Evolutionary conservation across 108 stramenopile genomes (phyloP).

Genomic region (Pseudonitzschia multistriata): DNA sequence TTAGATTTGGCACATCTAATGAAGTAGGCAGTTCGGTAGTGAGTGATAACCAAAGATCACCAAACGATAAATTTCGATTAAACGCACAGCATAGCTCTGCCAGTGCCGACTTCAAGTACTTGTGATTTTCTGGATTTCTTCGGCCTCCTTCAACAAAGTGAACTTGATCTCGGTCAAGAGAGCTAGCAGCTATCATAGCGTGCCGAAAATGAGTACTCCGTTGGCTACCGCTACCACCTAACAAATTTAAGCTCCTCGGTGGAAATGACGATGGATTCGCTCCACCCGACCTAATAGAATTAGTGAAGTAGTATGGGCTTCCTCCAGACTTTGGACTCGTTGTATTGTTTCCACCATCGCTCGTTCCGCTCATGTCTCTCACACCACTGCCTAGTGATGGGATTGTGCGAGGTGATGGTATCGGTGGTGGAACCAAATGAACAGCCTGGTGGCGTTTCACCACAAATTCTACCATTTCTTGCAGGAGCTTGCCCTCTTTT

Average conservation of each 20-base stretch:
- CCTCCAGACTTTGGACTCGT: conserved; percentile 20
- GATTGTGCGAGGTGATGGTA: conserved; percentile 6
- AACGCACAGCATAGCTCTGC: conserved; percentile 69
- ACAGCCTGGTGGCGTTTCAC: conserved; percentile 15
- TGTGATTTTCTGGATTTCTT: conserved; percentile 31
- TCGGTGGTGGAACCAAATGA: conserved; percentile 10
- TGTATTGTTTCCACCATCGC: conserved; percentile 6
- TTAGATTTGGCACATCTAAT: conserved; percentile 2
- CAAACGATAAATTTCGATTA: conserved; percentile 55
- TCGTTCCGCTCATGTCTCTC: background rate
- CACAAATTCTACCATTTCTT: conserved; percentile 41
- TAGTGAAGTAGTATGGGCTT: conserved; percentile 3
- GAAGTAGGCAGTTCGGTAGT: conserved; percentile 15
- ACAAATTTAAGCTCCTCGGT: conserved; percentile 18
- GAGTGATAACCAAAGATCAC: conserved; percentile 56
- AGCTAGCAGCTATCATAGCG: conserved; percentile 21
- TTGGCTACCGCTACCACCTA: conserved; percentile 19
- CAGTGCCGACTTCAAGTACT: conserved; percentile 53
- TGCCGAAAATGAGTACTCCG: conserved; percentile 21
- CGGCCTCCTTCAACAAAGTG: conserved; percentile 1
- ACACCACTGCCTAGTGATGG: background rate
- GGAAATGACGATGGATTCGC: conserved; percentile 32
- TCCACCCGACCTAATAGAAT: background rate
- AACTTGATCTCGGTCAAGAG: conserved; percentile 24
- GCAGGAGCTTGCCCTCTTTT: conserved; percentile 40